These are phyloP conservation scores for Catunica adiposa DNA, from an alignment of 2,329 filamentous ascomycete genomes.

Conservation along the genomic window DNA sequence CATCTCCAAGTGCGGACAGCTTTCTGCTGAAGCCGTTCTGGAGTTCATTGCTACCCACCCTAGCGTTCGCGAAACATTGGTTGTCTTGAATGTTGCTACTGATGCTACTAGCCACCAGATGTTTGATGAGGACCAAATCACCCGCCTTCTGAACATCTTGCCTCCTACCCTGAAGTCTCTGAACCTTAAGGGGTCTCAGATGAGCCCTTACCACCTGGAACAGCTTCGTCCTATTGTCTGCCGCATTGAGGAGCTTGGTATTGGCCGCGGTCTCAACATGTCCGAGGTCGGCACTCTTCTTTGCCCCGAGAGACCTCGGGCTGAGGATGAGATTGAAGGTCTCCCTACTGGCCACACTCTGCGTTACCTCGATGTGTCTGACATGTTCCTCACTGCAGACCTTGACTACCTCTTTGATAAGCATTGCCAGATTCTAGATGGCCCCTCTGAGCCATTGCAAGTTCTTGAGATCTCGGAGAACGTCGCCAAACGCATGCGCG, in stretches of 20 bases:
- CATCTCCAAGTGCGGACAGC: conserved; percentile 55
- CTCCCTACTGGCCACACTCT: conserved; percentile 49
- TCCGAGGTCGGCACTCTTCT: conserved; percentile 51
- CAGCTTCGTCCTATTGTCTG: conserved; percentile 24
- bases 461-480: conserved; percentile 61
- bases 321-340: conserved; percentile 58
- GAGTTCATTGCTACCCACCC: conserved; percentile 57
- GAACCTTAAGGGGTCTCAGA: conserved; percentile 58
- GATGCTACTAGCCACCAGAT: conserved; percentile 59
- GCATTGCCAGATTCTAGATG: conserved; percentile 38
- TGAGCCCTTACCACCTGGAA: conserved; percentile 49
- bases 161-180: conserved; percentile 54
- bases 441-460: conserved; percentile 49
- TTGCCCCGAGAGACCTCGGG: conserved; percentile 35
- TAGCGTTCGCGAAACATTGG: conserved; percentile 44
- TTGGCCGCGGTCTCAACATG: conserved; percentile 51
- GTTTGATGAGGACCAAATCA: conserved; percentile 48
- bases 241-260: conserved; percentile 47
- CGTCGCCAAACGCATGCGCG: conserved; percentile 46
- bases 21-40: conserved; percentile 50
- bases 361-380: conserved; percentile 62
- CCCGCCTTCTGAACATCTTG: conserved; percentile 46
- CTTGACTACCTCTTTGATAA: conserved; percentile 37
- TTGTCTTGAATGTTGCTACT: conserved; percentile 57
- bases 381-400: conserved; percentile 26